Evolutionary conservation across 495 filamentous ascomycete genomes (phyloP), one percentile per base, ranked within the genome.

Genomic region (Tetracladium marchalianum): DNA sequence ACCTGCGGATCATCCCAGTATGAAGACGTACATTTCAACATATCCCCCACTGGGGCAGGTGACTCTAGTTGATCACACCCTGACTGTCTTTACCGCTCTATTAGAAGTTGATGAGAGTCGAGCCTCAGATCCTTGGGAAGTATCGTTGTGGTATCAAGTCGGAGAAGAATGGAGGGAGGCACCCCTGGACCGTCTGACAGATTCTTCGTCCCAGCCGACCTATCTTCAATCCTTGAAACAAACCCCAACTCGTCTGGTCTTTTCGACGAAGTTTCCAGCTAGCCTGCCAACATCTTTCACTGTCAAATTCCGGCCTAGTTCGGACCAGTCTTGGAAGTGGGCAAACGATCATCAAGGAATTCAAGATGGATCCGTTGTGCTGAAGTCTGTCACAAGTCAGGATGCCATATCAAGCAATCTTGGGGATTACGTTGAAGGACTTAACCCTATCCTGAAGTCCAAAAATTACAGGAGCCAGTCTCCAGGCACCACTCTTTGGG

Each of bases 131-230:
- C 47, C 63, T 34, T 93, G 84, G 83, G 73, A 92, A 56, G 72
- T 84, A 5, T 71, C 80, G 31, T 65, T 94, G 1, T 94, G 87
- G 87, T 77, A 89, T 55, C 83, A 84, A 19, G 71, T 76, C 13
- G 62, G 61, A 13, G 49, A 54, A 5, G 53, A 70, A 31, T 83
- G 80, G 79, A 45, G 53, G 34, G 72, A 75, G 51, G 61, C 61
- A 16, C 35, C 45, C 12, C 60, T 82, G 15, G 37, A 54, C 39
- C 51, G 52, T 38, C 18, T 59, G 70, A 65, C 55, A 45, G 35
- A 56, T 62, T n/a, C 55, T 70, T 35, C 58, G 56, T 17, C 62
- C 67, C 39, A 49, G 11, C 62, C 55, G 43, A 60, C 44, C 41
- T 61, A 32, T 43, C 68, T 62, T 33, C 77, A 63, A 65, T 32